A percentile compares a stretch with the other conserved stretches of the same genome.
phyloP scores from a whole-genome alignment of 1,284 basidiomycete species.

The Trichosporon coremiiforme region DNA sequence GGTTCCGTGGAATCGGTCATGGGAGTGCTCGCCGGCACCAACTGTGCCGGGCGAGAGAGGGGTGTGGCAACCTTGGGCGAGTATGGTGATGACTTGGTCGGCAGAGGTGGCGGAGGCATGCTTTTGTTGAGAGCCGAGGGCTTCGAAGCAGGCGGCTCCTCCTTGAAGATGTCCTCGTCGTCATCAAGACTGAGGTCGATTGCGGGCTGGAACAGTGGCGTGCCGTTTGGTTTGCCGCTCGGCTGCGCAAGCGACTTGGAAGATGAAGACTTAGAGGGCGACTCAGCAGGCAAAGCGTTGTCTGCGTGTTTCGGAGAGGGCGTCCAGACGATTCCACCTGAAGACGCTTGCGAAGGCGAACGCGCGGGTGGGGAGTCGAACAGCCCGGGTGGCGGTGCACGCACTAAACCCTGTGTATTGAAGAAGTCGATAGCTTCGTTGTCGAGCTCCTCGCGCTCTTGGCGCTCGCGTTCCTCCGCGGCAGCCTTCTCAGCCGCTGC shows the following conservation, averaged over 20 bases:
- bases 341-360: neutral
- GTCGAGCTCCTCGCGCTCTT: constrained; percentile 27
- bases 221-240: neutral
- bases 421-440: constrained; percentile 47
- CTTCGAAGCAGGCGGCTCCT: neutral
- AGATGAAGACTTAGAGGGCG: no score
- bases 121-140: neutral
- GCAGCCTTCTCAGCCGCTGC: constrained; percentile 18
- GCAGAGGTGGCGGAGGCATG: constrained; percentile 28
- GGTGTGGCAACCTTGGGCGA: constrained; percentile 16
- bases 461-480: constrained; percentile 9
- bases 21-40: neutral
- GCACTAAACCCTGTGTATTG: constrained; percentile 35
- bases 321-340: constrained; percentile 15
- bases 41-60: neutral
- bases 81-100: neutral
- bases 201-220: neutral
- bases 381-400: constrained; percentile 24
- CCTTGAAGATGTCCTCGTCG: constrained; percentile 20
- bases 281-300: neutral
- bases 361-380: neutral
- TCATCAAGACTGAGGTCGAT: constrained; percentile 37
- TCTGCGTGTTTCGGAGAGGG: constrained; percentile 30
- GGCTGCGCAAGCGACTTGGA: neutral
- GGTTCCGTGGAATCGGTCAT: constrained; percentile 3